Conservation (phyloP, 495 filamentous ascomycete genomes). For the Tuber aestivum region DNA sequence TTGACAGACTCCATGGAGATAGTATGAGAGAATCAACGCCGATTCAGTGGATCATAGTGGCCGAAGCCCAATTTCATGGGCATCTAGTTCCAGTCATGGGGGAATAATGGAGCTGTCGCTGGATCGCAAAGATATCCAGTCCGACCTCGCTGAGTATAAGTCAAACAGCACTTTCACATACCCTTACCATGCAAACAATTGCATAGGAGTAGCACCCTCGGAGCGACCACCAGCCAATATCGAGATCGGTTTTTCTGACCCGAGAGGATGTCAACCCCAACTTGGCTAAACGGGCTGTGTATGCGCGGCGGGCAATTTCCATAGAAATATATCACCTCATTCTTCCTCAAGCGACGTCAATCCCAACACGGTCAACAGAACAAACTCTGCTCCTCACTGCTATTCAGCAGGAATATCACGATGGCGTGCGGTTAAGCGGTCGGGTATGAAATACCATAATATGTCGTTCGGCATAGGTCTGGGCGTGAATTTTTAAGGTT, state of each 20-base stretch:
- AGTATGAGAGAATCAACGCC: background rate
- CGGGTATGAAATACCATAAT: no score
- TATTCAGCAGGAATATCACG: background rate
- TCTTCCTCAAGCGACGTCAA: background rate
- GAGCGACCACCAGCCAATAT: slow-evolving; percentile 45
- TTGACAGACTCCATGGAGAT: background rate
- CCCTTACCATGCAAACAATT: slow-evolving; percentile 36
- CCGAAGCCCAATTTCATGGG: slow-evolving; percentile 41
- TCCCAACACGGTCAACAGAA: background rate
- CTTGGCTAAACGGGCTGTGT: background rate
- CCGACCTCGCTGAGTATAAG: slow-evolving; percentile 14
- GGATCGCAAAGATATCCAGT: slow-evolving; percentile 11
- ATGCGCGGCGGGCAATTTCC: background rate
- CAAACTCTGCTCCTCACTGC: background rate
- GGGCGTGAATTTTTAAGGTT: no score
- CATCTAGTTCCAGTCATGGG: slow-evolving; percentile 44
- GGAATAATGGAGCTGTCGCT: slow-evolving; percentile 36
- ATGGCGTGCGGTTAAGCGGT: no score
- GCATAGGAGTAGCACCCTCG: slow-evolving; percentile 39
- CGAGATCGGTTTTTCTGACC: slow-evolving; percentile 4
- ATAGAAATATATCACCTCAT: background rate
- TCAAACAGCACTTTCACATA: slow-evolving; percentile 36
- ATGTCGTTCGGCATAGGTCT: no score
- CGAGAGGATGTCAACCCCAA: slow-evolving; percentile 16
- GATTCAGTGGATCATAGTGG: background rate